phyloP scores from a whole-genome alignment of 495 filamentous ascomycete species.

The Penicillium chermesinum region DNA sequence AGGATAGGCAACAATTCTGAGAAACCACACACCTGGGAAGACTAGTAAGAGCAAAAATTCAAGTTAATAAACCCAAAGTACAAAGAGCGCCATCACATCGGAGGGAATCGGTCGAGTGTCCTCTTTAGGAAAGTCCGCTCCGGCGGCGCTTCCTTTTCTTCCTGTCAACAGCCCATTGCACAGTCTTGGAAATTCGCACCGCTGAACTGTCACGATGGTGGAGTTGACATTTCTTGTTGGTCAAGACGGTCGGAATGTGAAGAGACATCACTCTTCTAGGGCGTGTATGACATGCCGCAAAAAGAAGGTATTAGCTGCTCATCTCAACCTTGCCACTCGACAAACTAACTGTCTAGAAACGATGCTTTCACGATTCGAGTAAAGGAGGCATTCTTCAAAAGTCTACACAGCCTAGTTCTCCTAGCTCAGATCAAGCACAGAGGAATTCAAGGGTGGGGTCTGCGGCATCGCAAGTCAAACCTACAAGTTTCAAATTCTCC shows the following conservation, averaged over 20 bases:
- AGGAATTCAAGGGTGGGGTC: not conserved
- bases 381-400: not conserved
- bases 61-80: too few species aligned
- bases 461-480: not conserved
- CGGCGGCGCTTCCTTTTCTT: not conserved
- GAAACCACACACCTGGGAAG: too few species aligned
- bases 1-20: too few species aligned
- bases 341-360: conserved; percentile 14
- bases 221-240: conserved; percentile 20
- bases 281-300: conserved; percentile 12
- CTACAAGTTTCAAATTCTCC: not conserved
- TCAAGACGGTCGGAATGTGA: conserved; percentile 12
- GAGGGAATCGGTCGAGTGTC: not conserved
- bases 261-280: conserved; percentile 7
- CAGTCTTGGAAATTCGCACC: not conserved
- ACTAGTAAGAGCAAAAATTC: too few species aligned
- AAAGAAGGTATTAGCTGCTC: conserved; percentile 14
- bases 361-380: conserved; percentile 22
- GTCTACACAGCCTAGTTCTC: not conserved
- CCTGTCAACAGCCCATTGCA: not conserved
- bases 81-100: too few species aligned
- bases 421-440: not conserved
- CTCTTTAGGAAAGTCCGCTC: not conserved
- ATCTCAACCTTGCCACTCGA: not conserved
- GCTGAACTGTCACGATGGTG: conserved; percentile 11